Conservation (phyloP, 305 asterid genomes). For the Petunia hybrid region DNA sequence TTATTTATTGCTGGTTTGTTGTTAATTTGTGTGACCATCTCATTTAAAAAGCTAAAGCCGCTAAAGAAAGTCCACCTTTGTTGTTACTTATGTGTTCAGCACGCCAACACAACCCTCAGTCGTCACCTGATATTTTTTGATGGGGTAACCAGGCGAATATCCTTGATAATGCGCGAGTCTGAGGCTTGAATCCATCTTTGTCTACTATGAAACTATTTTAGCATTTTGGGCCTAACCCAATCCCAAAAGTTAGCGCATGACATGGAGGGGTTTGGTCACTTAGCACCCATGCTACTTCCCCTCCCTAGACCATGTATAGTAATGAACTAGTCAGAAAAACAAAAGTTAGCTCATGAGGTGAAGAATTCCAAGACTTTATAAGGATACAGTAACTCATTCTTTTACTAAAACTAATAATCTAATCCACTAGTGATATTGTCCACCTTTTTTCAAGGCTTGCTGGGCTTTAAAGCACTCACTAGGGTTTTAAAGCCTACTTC, state of each 20-base stretch:
- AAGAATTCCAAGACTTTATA: background rate
- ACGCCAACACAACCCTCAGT: background rate
- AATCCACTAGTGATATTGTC: background rate
- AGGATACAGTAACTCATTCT: background rate
- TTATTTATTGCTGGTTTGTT: background rate
- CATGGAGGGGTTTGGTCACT: no score
- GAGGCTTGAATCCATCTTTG: slow-evolving; percentile 16
- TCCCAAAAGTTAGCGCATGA: background rate
- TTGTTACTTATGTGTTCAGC: background rate
- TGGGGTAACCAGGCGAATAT: background rate
- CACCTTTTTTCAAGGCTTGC: background rate
- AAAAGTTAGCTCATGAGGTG: background rate
- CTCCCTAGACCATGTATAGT: no score
- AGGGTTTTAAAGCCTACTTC: background rate
- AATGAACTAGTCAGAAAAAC: no score
- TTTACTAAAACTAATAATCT: background rate
- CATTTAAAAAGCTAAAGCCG: background rate
- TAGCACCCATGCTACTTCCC: no score
- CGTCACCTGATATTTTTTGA: background rate
- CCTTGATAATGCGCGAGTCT: background rate
- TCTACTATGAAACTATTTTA: slow-evolving; percentile 10
- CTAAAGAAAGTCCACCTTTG: background rate
- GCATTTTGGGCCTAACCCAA: background rate
- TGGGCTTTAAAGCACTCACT: background rate
- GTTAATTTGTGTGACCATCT: slow-evolving; percentile 20